phyloP scores from a whole-genome alignment of 2,329 filamentous ascomycete species.

The Neofusicoccum umdonicola region DNA sequence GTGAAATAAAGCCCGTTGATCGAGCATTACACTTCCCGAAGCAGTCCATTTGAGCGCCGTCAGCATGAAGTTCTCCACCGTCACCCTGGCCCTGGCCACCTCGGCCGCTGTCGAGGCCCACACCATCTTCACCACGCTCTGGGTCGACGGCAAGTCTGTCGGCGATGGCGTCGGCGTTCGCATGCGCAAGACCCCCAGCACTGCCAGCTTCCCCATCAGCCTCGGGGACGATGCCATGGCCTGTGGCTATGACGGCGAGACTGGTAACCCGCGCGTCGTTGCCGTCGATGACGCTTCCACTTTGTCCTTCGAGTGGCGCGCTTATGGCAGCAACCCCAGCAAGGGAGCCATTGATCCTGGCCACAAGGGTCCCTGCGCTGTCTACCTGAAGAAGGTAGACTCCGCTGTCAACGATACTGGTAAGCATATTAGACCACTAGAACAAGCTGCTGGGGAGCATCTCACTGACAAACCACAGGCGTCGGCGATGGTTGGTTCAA shows the following conservation, averaged over 20 bases:
- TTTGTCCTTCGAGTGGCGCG: conserved; percentile 66
- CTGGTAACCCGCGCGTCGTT: conserved; percentile 50
- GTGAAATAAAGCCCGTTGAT: background rate
- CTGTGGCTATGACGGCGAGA: conserved; percentile 59
- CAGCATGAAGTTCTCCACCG: conserved; percentile 9
- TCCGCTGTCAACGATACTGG: conserved; percentile 53
- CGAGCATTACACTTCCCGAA: background rate
- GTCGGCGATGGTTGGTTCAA: conserved; percentile 74
- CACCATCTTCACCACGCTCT: conserved; percentile 37
- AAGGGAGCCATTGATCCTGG: conserved; percentile 58
- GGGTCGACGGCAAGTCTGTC: conserved; percentile 32
- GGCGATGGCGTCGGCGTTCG: conserved; percentile 72
- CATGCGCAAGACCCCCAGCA: conserved; percentile 56
- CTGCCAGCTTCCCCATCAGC: conserved; percentile 58
- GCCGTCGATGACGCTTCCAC: conserved; percentile 50
- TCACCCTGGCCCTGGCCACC: conserved; percentile 4
- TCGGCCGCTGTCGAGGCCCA: conserved; percentile 26
- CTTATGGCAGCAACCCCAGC: conserved; percentile 55
- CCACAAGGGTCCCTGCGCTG: conserved; percentile 67
- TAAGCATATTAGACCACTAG: conserved; percentile 19
- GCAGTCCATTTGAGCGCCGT: background rate
- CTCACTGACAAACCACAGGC: conserved; percentile 18
- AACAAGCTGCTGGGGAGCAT: background rate
- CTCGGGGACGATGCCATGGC: conserved; percentile 64
- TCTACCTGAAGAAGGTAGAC: conserved; percentile 70